phyloP scores from a whole-genome alignment of 208 protist genomes.

The Acanthamoeba lenticulata region DNA sequence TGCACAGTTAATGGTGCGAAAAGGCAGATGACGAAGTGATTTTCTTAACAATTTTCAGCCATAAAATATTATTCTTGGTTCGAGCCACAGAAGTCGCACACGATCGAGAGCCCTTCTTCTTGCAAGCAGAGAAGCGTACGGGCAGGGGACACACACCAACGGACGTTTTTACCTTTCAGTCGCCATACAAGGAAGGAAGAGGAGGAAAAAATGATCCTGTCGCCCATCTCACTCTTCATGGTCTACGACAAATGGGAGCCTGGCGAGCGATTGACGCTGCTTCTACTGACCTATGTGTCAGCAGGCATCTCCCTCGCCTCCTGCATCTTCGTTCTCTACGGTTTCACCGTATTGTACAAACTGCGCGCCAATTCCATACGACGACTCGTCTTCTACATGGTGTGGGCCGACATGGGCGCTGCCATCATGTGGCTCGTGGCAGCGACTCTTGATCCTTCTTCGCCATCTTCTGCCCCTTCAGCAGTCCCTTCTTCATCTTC shows the following conservation, averaged over 20 bases:
- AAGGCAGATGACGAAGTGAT: too few species aligned
- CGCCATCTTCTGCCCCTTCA: background rate
- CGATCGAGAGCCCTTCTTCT: too few species aligned
- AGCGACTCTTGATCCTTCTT: background rate
- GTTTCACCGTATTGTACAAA: background rate
- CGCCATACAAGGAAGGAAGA: background rate
- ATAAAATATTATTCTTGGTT: too few species aligned
- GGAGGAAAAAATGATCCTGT: conserved; percentile 22
- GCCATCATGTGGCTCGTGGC: conserved; percentile 34
- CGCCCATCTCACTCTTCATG: conserved; percentile 53
- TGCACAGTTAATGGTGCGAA: too few species aligned
- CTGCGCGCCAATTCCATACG: conserved; percentile 22
- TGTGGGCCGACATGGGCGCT: conserved; percentile 27
- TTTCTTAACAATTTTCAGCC: too few species aligned
- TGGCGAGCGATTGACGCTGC: background rate
- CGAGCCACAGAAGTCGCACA: too few species aligned
- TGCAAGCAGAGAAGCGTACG: too few species aligned
- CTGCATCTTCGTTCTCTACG: conserved; percentile 35
- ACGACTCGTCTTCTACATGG: conserved; percentile 48
- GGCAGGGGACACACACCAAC: too few species aligned
- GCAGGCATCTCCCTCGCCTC: background rate
- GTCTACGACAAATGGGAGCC: conserved; percentile 27
- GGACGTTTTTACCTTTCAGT: background rate
- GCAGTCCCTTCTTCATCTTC: background rate
- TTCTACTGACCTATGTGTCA: background rate